phyloP scores from a whole-genome alignment of 2,329 filamentous ascomycete species.

The Alternaria angustiovoidea region DNA sequence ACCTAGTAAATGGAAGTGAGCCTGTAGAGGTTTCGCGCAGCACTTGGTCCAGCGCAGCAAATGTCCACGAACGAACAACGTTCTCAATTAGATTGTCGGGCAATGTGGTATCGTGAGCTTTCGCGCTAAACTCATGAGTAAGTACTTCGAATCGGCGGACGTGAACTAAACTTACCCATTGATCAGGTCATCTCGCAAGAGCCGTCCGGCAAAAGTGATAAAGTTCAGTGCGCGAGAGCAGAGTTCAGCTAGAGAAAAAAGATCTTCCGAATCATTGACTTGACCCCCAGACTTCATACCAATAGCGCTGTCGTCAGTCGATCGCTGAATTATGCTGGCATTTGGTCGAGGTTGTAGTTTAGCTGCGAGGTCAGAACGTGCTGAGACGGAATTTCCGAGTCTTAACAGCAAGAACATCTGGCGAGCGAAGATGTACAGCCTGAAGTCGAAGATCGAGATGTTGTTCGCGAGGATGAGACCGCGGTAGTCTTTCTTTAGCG shows the following conservation, averaged over 20 bases:
- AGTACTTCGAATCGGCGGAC: constrained; percentile 11
- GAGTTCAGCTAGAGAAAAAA: constrained; percentile 83
- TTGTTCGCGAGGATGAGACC: constrained; percentile 93
- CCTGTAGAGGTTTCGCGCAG: constrained; percentile 77
- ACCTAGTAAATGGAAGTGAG: constrained; percentile 68
- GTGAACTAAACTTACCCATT: constrained; percentile 59
- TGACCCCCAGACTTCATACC: constrained; percentile 33
- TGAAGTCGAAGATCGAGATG: constrained; percentile 95
- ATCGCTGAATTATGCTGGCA: constrained; percentile 35
- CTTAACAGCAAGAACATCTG: constrained; percentile 84
- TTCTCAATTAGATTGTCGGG: constrained; percentile 71
- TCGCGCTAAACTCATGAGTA: constrained; percentile 39
- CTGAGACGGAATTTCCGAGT: constrained; percentile 70
- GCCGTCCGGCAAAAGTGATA: constrained; percentile 78
- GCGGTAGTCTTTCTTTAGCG: constrained; percentile 76
- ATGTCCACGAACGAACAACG: constrained; percentile 79
- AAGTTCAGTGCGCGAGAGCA: constrained; percentile 85
- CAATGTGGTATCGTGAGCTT: constrained; percentile 33
- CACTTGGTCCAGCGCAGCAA: constrained; percentile 77
- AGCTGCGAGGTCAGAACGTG: constrained; percentile 52
- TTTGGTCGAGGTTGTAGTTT: constrained; percentile 45
- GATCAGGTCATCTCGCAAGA: constrained; percentile 80
- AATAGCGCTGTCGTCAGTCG: constrained; percentile 42
- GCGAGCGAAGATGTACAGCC: constrained; percentile 90
- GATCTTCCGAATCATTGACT: constrained; percentile 72